Base-by-base conservation (phyloP, 306 rosid genomes). In the Vigna trinervia region DNA sequence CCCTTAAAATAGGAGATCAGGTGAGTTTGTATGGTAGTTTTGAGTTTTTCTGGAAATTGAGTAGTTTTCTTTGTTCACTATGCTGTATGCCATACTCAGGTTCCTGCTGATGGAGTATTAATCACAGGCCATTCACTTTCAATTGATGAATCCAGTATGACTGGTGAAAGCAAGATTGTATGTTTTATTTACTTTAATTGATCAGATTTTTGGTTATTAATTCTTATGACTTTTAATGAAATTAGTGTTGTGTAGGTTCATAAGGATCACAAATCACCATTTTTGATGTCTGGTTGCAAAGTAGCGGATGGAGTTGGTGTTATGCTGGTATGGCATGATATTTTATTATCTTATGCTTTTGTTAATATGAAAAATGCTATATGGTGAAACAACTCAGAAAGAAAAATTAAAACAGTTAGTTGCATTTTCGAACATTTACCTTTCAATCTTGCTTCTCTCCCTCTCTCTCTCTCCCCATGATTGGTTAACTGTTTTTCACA, bases 81-180 rank as follows among this genome's bases (percentile, higher is more conserved):
- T 34, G 56, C 68, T 52, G 71, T 23, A 39, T 81, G 56, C 71
- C 48, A 45, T 57, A 8, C 73, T 57, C 73, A 95, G 99, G 93
- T 95, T 78, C 97, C 99, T 79, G 99, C 97, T 34, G 99, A 95
- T 83, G 99, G 99, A 86, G 85, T 95, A 50, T 60, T 95, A 79
- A 86, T 92, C 70, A 66, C 85, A 1, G 90, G 97, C 38, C 99
- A 95, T 84, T 95, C 99, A 81, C 90, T 95, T 63, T 88, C 97
- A 12, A 87, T 95, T 3, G 99, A 95, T 84, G 99, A 95, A 82
- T 95, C 99, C 69, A 95, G 99, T 86, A 95, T 95, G 99, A 95
- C 99, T 7, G 99, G 99, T 19, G 99, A 95, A 89, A 92, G 99
- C 97, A 95, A 95, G 86, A 90, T 84, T 76, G 99, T 95, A 80